Percentiles rank a stretch among this genome's conserved stretches.
These are phyloP conservation scores for Aspergillus versicolor DNA, from an alignment of 2,329 filamentous ascomycete genomes.

Conservation along the genomic window DNA sequence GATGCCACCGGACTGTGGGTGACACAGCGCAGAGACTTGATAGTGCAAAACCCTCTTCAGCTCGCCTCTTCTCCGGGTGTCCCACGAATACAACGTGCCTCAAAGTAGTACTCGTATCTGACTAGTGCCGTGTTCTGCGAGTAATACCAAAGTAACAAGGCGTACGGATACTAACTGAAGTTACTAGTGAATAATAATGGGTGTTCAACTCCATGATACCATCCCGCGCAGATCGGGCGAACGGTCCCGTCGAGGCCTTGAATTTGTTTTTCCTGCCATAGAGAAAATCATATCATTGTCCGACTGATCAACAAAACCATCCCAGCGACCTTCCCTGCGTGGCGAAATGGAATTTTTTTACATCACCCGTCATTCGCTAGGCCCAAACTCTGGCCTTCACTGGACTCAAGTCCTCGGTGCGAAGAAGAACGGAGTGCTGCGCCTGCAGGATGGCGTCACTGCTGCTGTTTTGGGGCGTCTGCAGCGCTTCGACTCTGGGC, in stretches of 20 bases:
- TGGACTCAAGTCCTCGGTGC: slow-evolving; percentile 4
- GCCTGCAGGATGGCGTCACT: slow-evolving; percentile 25
- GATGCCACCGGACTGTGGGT: slow-evolving; percentile 12
- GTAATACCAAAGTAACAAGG: background rate
- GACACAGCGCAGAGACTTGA: slow-evolving; percentile 12
- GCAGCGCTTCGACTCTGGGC: slow-evolving; percentile 16
- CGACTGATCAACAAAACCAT: background rate
- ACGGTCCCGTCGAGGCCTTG: background rate
- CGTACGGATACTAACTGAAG: background rate
- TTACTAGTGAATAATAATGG: slow-evolving; percentile 2
- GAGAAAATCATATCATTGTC: background rate
- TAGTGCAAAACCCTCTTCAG: slow-evolving; percentile 4
- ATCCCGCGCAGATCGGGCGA: slow-evolving; percentile 1
- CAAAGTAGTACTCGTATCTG: background rate
- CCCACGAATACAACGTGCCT: background rate
- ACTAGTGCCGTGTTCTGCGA: background rate
- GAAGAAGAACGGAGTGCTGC: slow-evolving; percentile 10
- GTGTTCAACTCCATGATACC: slow-evolving; percentile 1
- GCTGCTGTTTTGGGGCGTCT: slow-evolving; percentile 22
- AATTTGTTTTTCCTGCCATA: background rate
- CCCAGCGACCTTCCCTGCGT: background rate
- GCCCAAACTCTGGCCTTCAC: slow-evolving; percentile 1
- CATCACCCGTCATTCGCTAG: slow-evolving; percentile 13
- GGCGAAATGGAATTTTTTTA: slow-evolving; percentile 9
- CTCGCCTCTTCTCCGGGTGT: background rate